Percentiles rank a stretch among this genome's conserved stretches.
These are phyloP conservation scores for Apiotrichum domesticum DNA, from an alignment of 1,284 basidiomycete species.

Conservation along the genomic window DNA sequence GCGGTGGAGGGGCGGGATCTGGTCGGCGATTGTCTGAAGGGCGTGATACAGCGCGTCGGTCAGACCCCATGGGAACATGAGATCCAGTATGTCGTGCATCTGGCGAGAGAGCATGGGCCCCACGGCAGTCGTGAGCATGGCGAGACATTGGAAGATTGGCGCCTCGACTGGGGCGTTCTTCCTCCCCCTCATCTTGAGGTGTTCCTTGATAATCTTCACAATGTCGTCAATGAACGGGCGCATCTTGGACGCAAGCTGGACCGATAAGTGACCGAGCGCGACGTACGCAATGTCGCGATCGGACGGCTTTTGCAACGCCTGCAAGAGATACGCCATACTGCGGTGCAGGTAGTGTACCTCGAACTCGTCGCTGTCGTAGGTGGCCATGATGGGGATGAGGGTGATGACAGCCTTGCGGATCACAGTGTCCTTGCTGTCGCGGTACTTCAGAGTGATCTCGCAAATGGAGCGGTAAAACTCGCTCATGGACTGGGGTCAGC, in stretches of 20 bases:
- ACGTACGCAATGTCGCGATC: conserved; percentile 92
- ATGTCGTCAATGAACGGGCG: conserved; percentile 91
- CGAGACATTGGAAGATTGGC: conserved; percentile 95
- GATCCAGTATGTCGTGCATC: conserved; percentile 90
- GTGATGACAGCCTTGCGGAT: conserved; percentile 90
- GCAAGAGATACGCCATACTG: conserved; percentile 82
- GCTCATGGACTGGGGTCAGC: conserved; percentile 70
- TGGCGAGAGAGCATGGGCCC: conserved; percentile 93
- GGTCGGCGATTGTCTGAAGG: conserved; percentile 74
- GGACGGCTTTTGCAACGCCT: conserved; percentile 78
- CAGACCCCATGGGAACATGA: conserved; percentile 93
- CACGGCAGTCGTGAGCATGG: conserved; percentile 90
- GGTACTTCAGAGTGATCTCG: conserved; percentile 84
- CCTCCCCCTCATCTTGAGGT: conserved; percentile 76
- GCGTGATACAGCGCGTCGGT: conserved; percentile 84
- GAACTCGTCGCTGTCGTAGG: conserved; percentile 87
- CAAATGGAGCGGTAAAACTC: conserved; percentile 83
- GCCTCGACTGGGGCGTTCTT: conserved; percentile 92
- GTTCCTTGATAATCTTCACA: conserved; percentile 82
- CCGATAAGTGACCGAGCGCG: conserved; percentile 92
- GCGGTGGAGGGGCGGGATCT: conserved; percentile 84
- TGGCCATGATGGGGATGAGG: conserved; percentile 86
- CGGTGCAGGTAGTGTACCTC: conserved; percentile 81
- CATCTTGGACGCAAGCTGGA: conserved; percentile 89
- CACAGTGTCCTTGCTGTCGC: conserved; percentile 75